Evolutionary conservation across 257 asterid genomes (phyloP), one percentile per base, ranked within the genome.

Genomic region (Verbena officinalis): DNA sequence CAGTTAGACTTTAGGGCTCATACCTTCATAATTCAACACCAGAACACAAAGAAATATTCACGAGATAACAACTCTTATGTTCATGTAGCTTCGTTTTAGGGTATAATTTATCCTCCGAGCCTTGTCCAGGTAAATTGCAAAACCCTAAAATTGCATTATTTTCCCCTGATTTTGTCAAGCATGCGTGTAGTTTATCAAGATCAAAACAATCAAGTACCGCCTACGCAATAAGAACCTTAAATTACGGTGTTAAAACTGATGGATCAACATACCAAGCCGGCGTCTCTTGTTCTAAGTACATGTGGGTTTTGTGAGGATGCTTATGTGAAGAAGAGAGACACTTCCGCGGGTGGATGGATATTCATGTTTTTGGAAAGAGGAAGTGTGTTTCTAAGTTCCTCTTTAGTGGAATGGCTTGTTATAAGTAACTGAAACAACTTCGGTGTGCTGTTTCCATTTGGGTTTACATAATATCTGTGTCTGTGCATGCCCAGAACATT

Each of bases 81-180:
- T 69, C 63, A 60, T 52, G 74, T 40, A 40, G 75, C 55, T 51
- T 17, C 23, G 20, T 60, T 60, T 61, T 62, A 43, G 68, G 40
- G 42, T 52, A 36, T 42, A 51, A 51, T 51, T 43, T 52, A 69
- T 61, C 48, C 14, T 54, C 19, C 33, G 69, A 16, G 48, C 22
- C 15, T 59, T 48, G 57, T 13, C 43, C 56, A 61, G 69, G 75
- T 69, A 69, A 61, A 15, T 40, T 38, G 55, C 38, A 2, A 60
- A 60, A 52, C 68, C 75, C 69, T 60, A 50, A 69, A n/a, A 40
- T 53, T 9, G 9, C 22, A 19, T 16, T 34, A n/a, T 19, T 19
- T 39, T 27, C 24, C 22, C 20, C 40, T 50, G 62, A 30, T 59
- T 40, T 10, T 49, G 38, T 49, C 23, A 21, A 49, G 61, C 61